These are phyloP conservation scores for Globisporangium paroecandrum DNA, from an alignment of 352 stramenopile species.

Conservation along the genomic window DNA sequence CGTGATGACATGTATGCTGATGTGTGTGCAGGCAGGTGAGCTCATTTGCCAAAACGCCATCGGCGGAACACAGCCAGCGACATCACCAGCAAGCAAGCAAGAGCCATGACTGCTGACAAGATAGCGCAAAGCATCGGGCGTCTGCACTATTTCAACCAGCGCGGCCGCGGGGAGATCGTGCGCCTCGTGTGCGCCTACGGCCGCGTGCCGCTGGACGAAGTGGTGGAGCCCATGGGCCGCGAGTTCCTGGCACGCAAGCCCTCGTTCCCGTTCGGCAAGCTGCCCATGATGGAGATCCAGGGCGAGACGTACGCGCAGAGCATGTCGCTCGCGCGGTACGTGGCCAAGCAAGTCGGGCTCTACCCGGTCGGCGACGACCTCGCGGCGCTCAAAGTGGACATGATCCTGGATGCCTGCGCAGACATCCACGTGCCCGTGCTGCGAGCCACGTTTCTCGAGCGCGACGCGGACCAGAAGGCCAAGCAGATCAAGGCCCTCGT, in stretches of 20 bases:
- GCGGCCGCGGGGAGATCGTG: slow-evolving; percentile 39
- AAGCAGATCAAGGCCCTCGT: slow-evolving; percentile 28
- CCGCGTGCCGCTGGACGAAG: slow-evolving; percentile 35
- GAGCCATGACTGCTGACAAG: background rate
- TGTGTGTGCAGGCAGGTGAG: background rate
- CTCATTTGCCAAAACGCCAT: background rate
- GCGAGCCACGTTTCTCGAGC: slow-evolving; percentile 27
- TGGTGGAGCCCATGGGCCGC: slow-evolving; percentile 23
- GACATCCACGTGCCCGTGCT: slow-evolving; percentile 27
- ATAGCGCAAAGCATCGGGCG: slow-evolving; percentile 6
- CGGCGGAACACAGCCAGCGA: background rate
- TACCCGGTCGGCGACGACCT: slow-evolving; percentile 29
- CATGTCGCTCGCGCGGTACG: slow-evolving; percentile 39
- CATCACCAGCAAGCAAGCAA: background rate
- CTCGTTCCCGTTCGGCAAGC: slow-evolving; percentile 34
- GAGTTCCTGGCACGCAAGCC: slow-evolving; percentile 33
- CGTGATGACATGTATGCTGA: background rate
- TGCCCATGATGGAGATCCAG: slow-evolving; percentile 46
- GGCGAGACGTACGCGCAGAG: slow-evolving; percentile 32
- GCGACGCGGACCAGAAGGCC: slow-evolving; percentile 21
- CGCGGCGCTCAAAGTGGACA: slow-evolving; percentile 32
- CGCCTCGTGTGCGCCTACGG: slow-evolving; percentile 39
- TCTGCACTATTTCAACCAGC: slow-evolving; percentile 44
- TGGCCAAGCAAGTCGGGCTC: slow-evolving; percentile 33
- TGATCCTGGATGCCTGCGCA: slow-evolving; percentile 27